A percentile compares a stretch with the other conserved stretches of the same genome.
These are phyloP conservation scores for Gloeophyllum trabeum DNA, from an alignment of 768 basidiomycete species.

Conservation along the genomic window DNA sequence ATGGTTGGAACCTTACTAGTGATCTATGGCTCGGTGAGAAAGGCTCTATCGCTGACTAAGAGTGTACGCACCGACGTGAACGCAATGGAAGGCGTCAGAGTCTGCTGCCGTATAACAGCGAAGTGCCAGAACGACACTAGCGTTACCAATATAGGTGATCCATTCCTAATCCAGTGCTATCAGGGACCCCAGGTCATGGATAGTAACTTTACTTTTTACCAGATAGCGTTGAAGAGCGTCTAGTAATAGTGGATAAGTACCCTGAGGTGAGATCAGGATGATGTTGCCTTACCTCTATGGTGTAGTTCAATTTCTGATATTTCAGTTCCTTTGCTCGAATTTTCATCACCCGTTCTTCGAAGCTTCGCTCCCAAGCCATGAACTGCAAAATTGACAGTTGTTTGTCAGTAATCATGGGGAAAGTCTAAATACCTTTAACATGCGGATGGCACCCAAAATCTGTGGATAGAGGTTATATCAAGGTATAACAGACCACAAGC, in stretches of 20 bases:
- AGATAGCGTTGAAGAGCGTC: slow-evolving; percentile 24
- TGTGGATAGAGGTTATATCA: slow-evolving; percentile 5
- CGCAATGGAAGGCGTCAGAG: slow-evolving; percentile 42
- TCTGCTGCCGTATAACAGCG: slow-evolving; percentile 55
- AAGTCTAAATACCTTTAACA: slow-evolving; percentile 52
- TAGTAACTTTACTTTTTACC: too few species aligned
- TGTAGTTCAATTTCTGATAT: slow-evolving; percentile 80
- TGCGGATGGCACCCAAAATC: slow-evolving; percentile 81
- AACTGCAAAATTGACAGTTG: slow-evolving; percentile 33
- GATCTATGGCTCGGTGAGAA: slow-evolving; percentile 17
- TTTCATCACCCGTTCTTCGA: slow-evolving; percentile 62
- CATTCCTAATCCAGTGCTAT: too few species aligned
- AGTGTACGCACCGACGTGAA: background rate
- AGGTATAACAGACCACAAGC: background rate
- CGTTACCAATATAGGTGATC: slow-evolving; percentile 39
- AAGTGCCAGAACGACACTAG: slow-evolving; percentile 48
- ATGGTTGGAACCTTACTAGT: slow-evolving; percentile 29
- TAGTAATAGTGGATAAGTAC: slow-evolving; percentile 1
- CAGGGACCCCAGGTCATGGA: too few species aligned
- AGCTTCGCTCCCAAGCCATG: slow-evolving; percentile 92
- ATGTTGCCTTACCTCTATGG: slow-evolving; percentile 48
- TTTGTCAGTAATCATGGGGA: slow-evolving; percentile 1
- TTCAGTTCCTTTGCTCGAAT: slow-evolving; percentile 75
- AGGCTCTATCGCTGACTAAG: background rate
- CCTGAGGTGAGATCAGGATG: background rate